A percentile compares a stretch with the other conserved stretches of the same genome.
phyloP scores from a whole-genome alignment of 73 alveolate species.

The Chromera velia region DNA sequence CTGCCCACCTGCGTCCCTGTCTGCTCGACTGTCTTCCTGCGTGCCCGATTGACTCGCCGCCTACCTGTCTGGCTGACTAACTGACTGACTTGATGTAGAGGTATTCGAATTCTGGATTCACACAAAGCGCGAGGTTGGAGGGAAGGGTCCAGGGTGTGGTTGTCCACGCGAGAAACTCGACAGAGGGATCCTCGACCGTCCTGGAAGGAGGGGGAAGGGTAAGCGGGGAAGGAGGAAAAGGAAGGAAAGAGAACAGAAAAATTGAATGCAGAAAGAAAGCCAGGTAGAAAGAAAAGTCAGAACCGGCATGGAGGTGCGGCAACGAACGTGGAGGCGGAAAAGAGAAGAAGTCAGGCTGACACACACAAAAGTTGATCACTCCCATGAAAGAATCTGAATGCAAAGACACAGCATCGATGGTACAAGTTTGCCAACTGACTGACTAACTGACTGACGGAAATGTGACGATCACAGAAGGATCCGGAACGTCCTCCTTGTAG shows the following conservation, averaged over 20 bases:
- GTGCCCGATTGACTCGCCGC: no score
- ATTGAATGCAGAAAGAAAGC: no score
- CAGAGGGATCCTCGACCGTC: constrained; percentile 60
- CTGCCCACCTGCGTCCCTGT: constrained; percentile 7
- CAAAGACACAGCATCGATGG: no score
- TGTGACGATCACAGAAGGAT: constrained; percentile 90
- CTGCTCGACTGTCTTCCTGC: not conserved
- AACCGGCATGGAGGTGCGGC: no score
- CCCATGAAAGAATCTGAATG: no score
- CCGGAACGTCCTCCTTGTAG: constrained; percentile 79
- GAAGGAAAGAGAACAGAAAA: no score
- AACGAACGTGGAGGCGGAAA: no score
- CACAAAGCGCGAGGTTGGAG: constrained; percentile 85
- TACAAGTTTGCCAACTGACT: no score
- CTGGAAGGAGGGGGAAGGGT: not conserved
- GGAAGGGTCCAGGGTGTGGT: constrained; percentile 99
- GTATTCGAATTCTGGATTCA: constrained; percentile 73
- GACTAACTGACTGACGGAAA: constrained; percentile 66
- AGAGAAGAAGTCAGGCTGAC: no score
- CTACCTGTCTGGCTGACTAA: not conserved
- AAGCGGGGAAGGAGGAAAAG: not conserved
- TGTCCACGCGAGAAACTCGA: constrained; percentile 94
- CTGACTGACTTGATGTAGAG: constrained; percentile 26
- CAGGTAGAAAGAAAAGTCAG: no score
- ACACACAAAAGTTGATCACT: no score